phyloP scores from a whole-genome alignment of 495 filamentous ascomycete species.

The Tuber borchii region DNA sequence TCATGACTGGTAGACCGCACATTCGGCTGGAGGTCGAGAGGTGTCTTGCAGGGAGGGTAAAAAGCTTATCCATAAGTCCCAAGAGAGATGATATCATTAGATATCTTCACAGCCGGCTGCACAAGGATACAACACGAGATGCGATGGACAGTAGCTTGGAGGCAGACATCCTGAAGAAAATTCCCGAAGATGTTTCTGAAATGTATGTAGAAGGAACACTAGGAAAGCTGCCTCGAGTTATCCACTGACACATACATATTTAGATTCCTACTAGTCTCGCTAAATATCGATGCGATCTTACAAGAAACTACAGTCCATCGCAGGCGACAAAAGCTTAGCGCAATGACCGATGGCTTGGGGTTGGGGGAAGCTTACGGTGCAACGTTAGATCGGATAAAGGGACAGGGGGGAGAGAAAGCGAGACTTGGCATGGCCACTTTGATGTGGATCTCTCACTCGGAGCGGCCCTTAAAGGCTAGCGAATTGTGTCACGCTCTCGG shows the following conservation, averaged over 20 bases:
- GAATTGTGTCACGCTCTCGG: no score
- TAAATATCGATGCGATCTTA: no score
- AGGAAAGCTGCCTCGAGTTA: not conserved
- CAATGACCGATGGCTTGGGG: no score
- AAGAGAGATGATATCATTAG: not conserved
- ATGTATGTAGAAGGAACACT: not conserved
- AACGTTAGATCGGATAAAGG: no score
- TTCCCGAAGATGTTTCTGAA: not conserved
- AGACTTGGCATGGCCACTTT: no score
- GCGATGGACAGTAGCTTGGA: not conserved
- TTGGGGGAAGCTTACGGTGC: no score
- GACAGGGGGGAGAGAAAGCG: no score
- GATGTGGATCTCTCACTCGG: no score
- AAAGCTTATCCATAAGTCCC: not conserved
- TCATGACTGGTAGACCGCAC: not conserved
- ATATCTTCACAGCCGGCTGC: not conserved
- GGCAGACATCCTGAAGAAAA: not conserved
- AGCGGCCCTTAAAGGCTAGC: no score
- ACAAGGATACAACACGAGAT: not conserved
- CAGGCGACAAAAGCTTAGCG: no score
- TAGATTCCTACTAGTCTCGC: not conserved
- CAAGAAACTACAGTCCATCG: no score
- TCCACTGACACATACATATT: not conserved
- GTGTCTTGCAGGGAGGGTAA: not conserved
- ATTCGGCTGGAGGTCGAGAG: not conserved